Evolutionary conservation across 192 early-diverging fungal species (phyloP).

Genomic region (Backusella tuberculispora): DNA sequence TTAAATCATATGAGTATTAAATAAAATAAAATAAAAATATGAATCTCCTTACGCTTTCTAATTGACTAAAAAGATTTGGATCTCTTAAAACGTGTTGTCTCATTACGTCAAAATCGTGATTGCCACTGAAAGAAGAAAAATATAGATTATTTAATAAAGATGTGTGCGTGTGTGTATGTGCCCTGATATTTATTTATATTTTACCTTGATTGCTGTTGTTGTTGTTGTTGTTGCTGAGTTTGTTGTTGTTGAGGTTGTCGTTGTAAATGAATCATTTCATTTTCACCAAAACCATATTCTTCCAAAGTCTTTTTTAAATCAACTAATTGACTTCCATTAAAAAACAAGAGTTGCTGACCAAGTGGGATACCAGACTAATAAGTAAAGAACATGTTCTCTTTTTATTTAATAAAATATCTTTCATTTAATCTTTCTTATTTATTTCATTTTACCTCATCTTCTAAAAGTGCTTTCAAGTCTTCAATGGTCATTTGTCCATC

Average conservation of each 20-base stretch:
- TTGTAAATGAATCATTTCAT: constrained; percentile 76
- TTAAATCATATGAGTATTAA: not conserved
- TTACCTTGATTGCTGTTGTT: not conserved
- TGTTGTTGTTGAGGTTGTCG: constrained; percentile 20
- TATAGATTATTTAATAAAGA: not conserved
- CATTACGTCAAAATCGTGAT: constrained; percentile 46
- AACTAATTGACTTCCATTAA: constrained; percentile 66
- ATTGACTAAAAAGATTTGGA: constrained; percentile 59
- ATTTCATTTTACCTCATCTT: constrained; percentile 67
- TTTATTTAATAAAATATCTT: not conserved
- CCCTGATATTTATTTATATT: not conserved
- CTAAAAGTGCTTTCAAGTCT: constrained; percentile 83
- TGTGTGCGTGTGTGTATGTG: not conserved
- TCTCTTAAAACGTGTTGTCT: constrained; percentile 67
- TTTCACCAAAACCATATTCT: constrained; percentile 65
- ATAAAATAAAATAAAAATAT: not conserved
- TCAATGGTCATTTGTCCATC: constrained; percentile 77
- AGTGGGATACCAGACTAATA: constrained; percentile 65
- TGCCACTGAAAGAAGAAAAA: not conserved
- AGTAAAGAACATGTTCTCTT: not conserved
- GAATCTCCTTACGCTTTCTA: constrained; percentile 52
- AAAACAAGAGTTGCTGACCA: constrained; percentile 62
- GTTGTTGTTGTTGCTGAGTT: not conserved
- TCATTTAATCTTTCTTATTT: not conserved
- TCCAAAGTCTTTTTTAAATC: constrained; percentile 67